Conservation (phyloP, 345 rosid species). For the Aethionema arabicum region DNA sequence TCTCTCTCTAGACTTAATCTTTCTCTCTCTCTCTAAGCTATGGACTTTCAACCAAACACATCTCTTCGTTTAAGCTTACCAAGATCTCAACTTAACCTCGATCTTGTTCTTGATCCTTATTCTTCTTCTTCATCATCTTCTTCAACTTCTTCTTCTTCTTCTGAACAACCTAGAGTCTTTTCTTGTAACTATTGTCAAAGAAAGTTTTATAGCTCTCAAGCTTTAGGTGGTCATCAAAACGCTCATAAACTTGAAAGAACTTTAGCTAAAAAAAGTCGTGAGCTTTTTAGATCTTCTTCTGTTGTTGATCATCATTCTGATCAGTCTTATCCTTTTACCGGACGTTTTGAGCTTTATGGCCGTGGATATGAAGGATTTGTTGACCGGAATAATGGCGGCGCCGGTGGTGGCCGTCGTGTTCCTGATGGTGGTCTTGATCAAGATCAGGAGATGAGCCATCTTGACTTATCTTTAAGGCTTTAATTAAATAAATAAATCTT, state of each 20-base stretch:
- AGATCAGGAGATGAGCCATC: conserved; percentile 65
- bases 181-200: conserved; percentile 94
- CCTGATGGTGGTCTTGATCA: conserved; percentile 52
- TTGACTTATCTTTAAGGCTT: conserved; percentile 83
- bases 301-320: conserved; percentile 21
- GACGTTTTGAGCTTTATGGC: conserved; percentile 41
- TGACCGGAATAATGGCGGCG: conserved; percentile 38
- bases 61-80: conserved; percentile 64
- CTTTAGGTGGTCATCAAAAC: conserved; percentile 99
- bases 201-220: conserved; percentile 94
- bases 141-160: conserved; percentile 43
- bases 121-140: conserved; percentile 49
- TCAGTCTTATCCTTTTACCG: conserved; percentile 30
- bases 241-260: conserved; percentile 96
- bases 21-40: conserved; percentile 20
- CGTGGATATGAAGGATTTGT: conserved; percentile 46
- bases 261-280: conserved; percentile 81
- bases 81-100: conserved; percentile 52
- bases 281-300: conserved; percentile 36
- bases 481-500: conserved; percentile 33
- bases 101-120: conserved; percentile 58
- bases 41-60: conserved; percentile 72
- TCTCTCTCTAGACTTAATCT: background rate
- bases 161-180: conserved; percentile 58
- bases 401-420: conserved; percentile 33